Base-by-base conservation (phyloP, 2,329 filamentous ascomycete species). In the Cryphonectria naterciae region DNA sequence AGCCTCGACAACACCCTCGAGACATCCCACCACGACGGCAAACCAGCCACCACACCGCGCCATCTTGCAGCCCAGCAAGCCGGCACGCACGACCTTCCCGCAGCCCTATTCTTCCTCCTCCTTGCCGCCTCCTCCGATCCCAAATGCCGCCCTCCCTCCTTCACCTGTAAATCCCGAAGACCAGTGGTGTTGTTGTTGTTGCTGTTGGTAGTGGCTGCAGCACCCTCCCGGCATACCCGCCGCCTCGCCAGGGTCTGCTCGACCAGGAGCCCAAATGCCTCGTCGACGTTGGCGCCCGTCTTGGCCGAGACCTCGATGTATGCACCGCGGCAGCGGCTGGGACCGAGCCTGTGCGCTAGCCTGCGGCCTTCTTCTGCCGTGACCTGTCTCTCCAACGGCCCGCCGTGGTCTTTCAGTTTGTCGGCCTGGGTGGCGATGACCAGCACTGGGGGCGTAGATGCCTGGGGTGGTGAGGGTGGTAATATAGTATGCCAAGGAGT, bases 221-320 rank as follows among this genome's bases (percentile, higher is more conserved):
- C 69, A 2, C 56, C 61, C 11, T 65, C 66, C 15, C 37, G 35
- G 25, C 37, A 28, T 28, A 25, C 22, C 11, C 39, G 58, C 49
- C 69, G 69, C 60, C 54, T 68, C 22, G 32, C 68, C 69, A 71
- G 65, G 32, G 65, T 66, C 54, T 61, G 66, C 61, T 71, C 66
- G 17, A 66, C 69, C 32, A 71, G 35, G 25, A 68, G 61, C 32
- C 61, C 66, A 22, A 66, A 71, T 2, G 69, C 69, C 66, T 71
- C 69, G 41, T 71, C 69, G 61, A 71, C 61, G 54, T 68, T 71
- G 32, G 66, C 61, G 61, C 68, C 68, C 19, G 69, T 65, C 52
- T 65, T 68, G 52, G 69, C 66, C 17, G 69, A 71, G n/a, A 64
- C 46, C 66, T 71, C 69, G 8, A 71, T 68, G 52, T 71, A 71